Conservation (phyloP, 441 rosid genomes). For the Kokia cookei region DNA sequence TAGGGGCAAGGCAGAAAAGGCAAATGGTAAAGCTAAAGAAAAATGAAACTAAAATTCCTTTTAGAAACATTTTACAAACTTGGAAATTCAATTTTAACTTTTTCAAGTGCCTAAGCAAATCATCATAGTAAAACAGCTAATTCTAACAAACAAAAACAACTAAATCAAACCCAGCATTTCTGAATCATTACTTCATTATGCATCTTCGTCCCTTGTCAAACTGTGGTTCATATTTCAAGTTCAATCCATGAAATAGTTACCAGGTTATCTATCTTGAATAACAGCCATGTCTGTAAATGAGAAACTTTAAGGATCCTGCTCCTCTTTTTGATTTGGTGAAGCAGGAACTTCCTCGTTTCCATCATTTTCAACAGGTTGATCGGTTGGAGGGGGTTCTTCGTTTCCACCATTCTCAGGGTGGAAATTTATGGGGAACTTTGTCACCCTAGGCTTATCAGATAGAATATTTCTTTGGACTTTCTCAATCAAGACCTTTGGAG, state of each 20-base stretch:
- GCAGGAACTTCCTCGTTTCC: conserved; percentile 28
- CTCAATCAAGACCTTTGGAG: conserved; percentile 49
- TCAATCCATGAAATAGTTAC: conserved; percentile 5
- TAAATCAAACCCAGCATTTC: neutral
- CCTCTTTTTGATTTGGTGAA: conserved; percentile 27
- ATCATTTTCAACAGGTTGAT: conserved; percentile 33
- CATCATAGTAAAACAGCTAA: neutral
- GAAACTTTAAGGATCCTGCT: conserved; percentile 18
- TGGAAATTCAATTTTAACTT: conserved; percentile 7
- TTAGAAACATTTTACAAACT: conserved; percentile 1
- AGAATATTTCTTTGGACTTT: conserved; percentile 68
- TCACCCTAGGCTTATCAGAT: conserved; percentile 73
- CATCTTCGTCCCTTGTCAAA: neutral
- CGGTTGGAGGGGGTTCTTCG: conserved; percentile 33
- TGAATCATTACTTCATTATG: conserved; percentile 7
- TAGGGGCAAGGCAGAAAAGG: neutral
- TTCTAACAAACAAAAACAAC: neutral
- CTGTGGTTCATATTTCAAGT: neutral
- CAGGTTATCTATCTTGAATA: neutral
- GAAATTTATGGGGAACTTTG: conserved; percentile 77
- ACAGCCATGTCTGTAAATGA: neutral
- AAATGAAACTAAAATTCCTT: neutral
- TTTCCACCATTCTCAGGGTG: conserved; percentile 49
- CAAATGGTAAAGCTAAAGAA: neutral
- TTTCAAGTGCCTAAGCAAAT: neutral